Evolutionary conservation across 495 filamentous ascomycete genomes (phyloP).

Genomic region (Trichocladium antarcticum): DNA sequence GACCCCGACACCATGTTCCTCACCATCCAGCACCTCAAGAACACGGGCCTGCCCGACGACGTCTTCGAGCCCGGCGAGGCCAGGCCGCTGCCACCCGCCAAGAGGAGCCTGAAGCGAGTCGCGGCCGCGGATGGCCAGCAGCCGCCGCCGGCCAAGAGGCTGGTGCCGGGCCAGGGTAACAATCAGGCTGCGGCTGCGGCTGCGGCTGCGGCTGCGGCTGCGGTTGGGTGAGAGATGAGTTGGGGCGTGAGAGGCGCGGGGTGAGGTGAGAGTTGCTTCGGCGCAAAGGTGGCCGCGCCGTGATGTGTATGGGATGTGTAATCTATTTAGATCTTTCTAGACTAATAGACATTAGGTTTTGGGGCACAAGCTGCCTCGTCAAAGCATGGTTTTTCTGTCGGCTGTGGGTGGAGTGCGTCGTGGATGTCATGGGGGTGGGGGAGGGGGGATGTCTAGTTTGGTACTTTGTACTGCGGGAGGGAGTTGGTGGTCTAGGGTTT

Average conservation of each 20-base stretch:
- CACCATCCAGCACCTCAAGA: conserved; percentile 62
- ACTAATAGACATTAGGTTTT: conserved; percentile 27
- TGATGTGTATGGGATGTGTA: conserved; percentile 11
- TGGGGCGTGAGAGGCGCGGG: background rate
- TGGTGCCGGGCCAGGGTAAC: background rate
- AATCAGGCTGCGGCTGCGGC: background rate
- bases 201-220: background rate
- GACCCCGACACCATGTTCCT: conserved; percentile 48
- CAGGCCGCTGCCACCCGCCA: conserved; percentile 54
- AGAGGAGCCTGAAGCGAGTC: conserved; percentile 31
- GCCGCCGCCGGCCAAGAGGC: conserved; percentile 2
- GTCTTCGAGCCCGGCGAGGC: conserved; percentile 75
- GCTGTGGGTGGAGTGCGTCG: too few relatives aligned
- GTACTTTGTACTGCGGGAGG: too few relatives aligned
- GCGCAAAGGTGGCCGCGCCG: background rate
- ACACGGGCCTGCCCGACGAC: conserved; percentile 76
- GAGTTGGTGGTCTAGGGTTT: too few relatives aligned
- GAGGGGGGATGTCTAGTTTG: too few relatives aligned
- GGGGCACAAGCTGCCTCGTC: conserved; percentile 29
- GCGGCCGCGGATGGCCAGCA: conserved; percentile 9
- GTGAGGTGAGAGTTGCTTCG: background rate
- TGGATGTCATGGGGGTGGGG: too few relatives aligned
- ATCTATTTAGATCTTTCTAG: conserved; percentile 18
- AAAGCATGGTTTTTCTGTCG: conserved; percentile 4
- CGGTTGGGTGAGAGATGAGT: background rate